Evolutionary conservation across 768 basidiomycete species (phyloP).

Genomic region (Leccinum sublutescens): DNA sequence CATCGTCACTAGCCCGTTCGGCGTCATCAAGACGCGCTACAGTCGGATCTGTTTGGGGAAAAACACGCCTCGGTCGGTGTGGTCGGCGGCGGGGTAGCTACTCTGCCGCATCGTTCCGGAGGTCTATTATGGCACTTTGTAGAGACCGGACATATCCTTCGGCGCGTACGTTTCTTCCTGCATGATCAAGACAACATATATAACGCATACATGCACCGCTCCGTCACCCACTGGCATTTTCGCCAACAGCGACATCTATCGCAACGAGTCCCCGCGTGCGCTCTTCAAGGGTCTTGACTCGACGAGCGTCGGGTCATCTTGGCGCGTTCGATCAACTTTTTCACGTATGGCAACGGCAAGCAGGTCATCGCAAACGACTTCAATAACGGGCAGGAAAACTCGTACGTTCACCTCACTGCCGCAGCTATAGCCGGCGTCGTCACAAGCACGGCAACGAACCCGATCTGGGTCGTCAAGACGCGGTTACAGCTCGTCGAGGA

Average conservation of each 20-base stretch:
- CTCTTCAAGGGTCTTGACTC: constrained; percentile 95
- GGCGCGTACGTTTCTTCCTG: constrained; percentile 42
- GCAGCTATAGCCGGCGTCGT: constrained; percentile 84
- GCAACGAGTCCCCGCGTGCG: constrained; percentile 82
- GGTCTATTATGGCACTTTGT: constrained; percentile 90
- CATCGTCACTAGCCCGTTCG: constrained; percentile 94
- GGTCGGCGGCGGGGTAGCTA: constrained; percentile 33
- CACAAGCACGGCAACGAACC: constrained; percentile 92
- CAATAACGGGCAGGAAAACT: constrained; percentile 74
- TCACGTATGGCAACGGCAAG: constrained; percentile 96
- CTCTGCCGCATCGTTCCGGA: constrained; percentile 35
- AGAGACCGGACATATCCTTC: constrained; percentile 87
- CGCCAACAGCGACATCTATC: constrained; percentile 74
- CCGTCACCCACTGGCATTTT: not conserved
- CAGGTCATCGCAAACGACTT: constrained; percentile 81
- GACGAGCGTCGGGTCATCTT: constrained; percentile 94
- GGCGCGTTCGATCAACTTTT: constrained; percentile 96
- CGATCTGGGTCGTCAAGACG: constrained; percentile 99
- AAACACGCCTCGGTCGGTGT: constrained; percentile 36
- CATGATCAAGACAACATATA: not conserved
- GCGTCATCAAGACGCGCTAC: constrained; percentile 97
- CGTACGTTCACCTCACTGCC: constrained; percentile 80
- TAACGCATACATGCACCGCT: not conserved
- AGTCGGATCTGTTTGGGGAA: constrained; percentile 78
- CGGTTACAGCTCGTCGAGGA: constrained; percentile 72